Percentiles rank a stretch among this genome's conserved stretches.
Evolutionary conservation across 257 asterid genomes (phyloP).

Genomic region (Voacanga thouarsii): DNA sequence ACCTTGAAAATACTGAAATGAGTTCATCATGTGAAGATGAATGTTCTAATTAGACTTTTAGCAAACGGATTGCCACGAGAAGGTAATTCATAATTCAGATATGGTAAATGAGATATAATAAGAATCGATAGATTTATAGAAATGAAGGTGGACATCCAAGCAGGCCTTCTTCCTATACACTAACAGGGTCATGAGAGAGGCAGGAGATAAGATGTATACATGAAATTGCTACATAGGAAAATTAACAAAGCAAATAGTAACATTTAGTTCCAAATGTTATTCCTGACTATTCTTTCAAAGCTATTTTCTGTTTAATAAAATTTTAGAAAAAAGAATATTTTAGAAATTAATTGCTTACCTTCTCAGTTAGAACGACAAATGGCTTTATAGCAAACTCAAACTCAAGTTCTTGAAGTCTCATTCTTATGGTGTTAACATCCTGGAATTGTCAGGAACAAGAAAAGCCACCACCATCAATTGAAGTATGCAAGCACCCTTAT

Average conservation of each 20-base stretch:
- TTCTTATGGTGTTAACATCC: slow-evolving; percentile 57
- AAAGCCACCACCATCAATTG: slow-evolving; percentile 5
- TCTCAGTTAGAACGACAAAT: slow-evolving; percentile 71
- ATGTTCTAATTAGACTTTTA: neutral
- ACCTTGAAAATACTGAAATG: neutral
- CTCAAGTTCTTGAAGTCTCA: slow-evolving; percentile 61
- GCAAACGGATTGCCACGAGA: neutral
- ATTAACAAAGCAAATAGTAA: neutral
- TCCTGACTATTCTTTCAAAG: neutral
- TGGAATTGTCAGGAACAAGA: slow-evolving; percentile 25
- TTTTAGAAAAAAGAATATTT: no score
- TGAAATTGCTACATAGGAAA: neutral
- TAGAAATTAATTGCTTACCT: slow-evolving; percentile 39
- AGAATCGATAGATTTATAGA: neutral
- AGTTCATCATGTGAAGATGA: neutral
- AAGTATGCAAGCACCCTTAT: neutral
- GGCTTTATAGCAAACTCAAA: slow-evolving; percentile 50
- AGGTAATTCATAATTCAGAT: neutral
- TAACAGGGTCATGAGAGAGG: neutral
- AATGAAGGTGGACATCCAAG: neutral
- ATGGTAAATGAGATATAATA: neutral
- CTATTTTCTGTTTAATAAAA: neutral
- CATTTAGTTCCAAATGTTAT: neutral
- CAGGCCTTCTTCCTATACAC: neutral
- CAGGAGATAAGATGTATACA: neutral